Evolutionary conservation across 257 asterid genomes (phyloP).

Genomic region (Gentiana dahurica): DNA sequence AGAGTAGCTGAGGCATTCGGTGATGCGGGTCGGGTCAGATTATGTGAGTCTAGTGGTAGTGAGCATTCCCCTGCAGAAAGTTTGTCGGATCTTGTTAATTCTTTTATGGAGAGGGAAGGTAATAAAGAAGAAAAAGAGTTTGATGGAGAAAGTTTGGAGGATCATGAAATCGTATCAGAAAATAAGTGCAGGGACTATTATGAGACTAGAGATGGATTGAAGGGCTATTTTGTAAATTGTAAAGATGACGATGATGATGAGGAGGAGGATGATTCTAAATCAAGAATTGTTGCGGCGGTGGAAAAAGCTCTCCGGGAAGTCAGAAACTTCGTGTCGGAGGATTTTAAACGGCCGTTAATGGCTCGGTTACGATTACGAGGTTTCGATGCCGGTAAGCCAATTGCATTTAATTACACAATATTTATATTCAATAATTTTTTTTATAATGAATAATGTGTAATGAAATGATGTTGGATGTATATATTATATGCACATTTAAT

Average conservation of each 20-base stretch:
- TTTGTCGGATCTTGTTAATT: slow-evolving; percentile 46
- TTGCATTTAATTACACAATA: no score
- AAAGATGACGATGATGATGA: slow-evolving; percentile 6
- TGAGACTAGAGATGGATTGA: slow-evolving; percentile 14
- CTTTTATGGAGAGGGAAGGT: slow-evolving; percentile 43
- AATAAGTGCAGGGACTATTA: slow-evolving; percentile 6
- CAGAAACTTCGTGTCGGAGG: slow-evolving; percentile 6
- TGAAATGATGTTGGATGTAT: no score
- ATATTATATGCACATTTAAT: no score
- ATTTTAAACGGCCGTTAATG: slow-evolving; percentile 27
- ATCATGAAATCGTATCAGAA: slow-evolving; percentile 4
- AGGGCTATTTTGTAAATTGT: slow-evolving; percentile 11
- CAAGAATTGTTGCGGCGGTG: slow-evolving; percentile 10
- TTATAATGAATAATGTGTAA: no score
- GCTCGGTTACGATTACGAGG: slow-evolving; percentile 24
- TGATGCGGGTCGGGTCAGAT: slow-evolving; percentile 35
- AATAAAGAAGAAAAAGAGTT: slow-evolving; percentile 1
- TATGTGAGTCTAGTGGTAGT: slow-evolving; percentile 72
- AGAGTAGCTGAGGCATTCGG: slow-evolving; percentile 54
- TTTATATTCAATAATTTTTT: no score
- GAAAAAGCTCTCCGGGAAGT: slow-evolving; percentile 11
- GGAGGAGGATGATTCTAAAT: slow-evolving; percentile 11
- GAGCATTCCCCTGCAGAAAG: slow-evolving; percentile 40
- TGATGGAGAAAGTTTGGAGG: slow-evolving; percentile 8
- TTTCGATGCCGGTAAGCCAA: slow-evolving; percentile 28